Base-by-base conservation (phyloP, 345 rosid species). In the Brassica carinata region DNA sequence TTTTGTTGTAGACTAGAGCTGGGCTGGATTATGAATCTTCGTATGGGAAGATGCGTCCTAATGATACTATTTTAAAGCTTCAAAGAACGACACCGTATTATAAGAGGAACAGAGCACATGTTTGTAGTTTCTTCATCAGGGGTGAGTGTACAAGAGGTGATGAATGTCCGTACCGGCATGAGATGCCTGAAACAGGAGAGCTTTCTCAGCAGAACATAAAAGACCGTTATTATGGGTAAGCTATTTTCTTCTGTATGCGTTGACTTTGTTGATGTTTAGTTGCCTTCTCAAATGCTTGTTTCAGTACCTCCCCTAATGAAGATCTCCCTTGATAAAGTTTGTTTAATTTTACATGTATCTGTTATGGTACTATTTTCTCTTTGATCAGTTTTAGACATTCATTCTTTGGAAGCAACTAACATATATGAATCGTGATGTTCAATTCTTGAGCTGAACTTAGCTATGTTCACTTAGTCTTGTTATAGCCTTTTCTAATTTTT, bases 81-180 rank as follows among this genome's bases (percentile, higher is more conserved):
- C 98, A 95, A 81, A 89, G 99, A 72, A 95, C 99, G 48, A 86
- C 91, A 23, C 98, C 98, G 13, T 95, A 91, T 83, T 93, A 95
- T 79, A 93, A 95, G 82, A 85, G 99, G 72, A 95, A 95, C 55
- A 64, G 96, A 82, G 98, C 99, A 59, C 99, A 93, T 87, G 90
- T 95, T 79, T 95, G 99, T 88, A 95, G 98, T 86, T 95, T 95
- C 85, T 95, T 72, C 75, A 87, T 91, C 67, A 86, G 98, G 19
- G 99, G 98, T 72, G 97, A 95, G 84, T 95, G 99, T 83, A 93
- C 97, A 38, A 84, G 99, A 88, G 99, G 99, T 84, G 90, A 86
- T 5, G 99, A 95, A 77, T 95, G 98, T 82, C 99, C 97, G 57
- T 95, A 93, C 74, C 85, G 98, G 82, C 99, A 95, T 76, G 98